Base-by-base conservation (phyloP, 805 yeast species). In the Lachancea fermentati region DNA sequence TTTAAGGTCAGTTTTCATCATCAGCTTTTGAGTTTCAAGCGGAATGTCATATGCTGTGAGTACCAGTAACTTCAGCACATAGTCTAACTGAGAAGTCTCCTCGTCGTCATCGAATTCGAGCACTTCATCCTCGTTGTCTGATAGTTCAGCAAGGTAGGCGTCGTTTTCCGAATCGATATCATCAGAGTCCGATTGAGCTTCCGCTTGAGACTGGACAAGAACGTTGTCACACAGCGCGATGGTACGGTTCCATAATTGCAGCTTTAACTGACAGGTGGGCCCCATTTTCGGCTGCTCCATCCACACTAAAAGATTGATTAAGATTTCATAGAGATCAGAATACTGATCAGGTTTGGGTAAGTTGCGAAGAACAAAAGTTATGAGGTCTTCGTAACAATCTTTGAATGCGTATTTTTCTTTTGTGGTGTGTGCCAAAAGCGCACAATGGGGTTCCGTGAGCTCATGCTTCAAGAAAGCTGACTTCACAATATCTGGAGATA, bases 61-160 rank as follows among this genome's bases (percentile, higher is more conserved):
- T 9, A 28, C 28, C 28, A 17, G 28, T 3, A 7, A 5, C 34
- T 26, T 29, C 24, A 9, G 19, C 13, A 6, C 17, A 14, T 18
- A 22, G 22, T 24, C 32, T 34, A 30, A 8, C 6, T n/a, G 17
- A 8, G 17, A 30, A 13, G 17, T 15, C 11, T 32, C 17, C 6
- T 32, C 31, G n/a, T 31, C 52, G 14, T 39, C 42, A 13, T 47
- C 47, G 8, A 36, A 39, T 13, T 45, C 47, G 19, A 45, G 42
- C 7, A 36, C 36, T 19, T 42, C 53, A 13, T 43, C 48, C 30
- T 46, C 49, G 19, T 38, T 37, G 17, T 49, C 37, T 11, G 41
- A 38, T 2, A 38, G 29, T 34, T 54, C 50, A 14, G 50, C 45
- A 25, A 55, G 34, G 36, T 57, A 57, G 9, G 47, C 56, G 19